Base-by-base conservation (phyloP, 2,329 filamentous ascomycete genomes). In the Botrytis aclada region DNA sequence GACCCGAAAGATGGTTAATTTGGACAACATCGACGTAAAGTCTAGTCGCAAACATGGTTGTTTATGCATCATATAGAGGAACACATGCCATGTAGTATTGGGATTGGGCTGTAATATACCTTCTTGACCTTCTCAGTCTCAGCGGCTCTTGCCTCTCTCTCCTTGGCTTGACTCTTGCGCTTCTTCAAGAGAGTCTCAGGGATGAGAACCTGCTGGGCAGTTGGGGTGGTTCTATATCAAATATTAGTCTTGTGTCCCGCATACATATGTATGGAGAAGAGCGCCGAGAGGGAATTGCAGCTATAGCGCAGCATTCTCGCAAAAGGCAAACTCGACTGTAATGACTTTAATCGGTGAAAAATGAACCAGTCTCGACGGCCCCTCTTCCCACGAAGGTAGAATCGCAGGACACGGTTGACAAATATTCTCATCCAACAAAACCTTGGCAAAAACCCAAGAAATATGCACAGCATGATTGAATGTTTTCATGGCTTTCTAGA, bases 121-220 rank as follows among this genome's bases (percentile, higher is more conserved):
- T 93, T 89, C 88, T 96, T 96, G 86, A 91, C 93, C 89, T 97
- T 93, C 86, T 94, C 89, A 79, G 90, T 84, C 82, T 93, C 93
- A 78, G 92, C 89, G 80, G 88, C 85, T 84, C 91, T 92, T 87
- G 95, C 93, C 85, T 96, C 95, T 85, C 95, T 93, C 84, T 95
- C 94, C 91, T 98, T 97, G 91, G 99, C 96, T 88, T 98, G 95
- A 85, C 90, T 94, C 94, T 99, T 99, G 89, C 96, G 93, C 94
- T 99, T 99, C 93, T 99, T 99, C 86, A 99, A 91, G 83, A 99
- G 93, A 82, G 96, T 99, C 93, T 99, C 96, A 81, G 96, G 96
- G 84, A 98, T 94, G 85, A 98, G 89, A 85, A 99, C 91, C 85
- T 98, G 93, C 85, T 98, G 93, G 86, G 95, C 87, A 85, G 94